Evolutionary conservation across 306 rosid species (phyloP).

Genomic region (Spatholobus suberectus): DNA sequence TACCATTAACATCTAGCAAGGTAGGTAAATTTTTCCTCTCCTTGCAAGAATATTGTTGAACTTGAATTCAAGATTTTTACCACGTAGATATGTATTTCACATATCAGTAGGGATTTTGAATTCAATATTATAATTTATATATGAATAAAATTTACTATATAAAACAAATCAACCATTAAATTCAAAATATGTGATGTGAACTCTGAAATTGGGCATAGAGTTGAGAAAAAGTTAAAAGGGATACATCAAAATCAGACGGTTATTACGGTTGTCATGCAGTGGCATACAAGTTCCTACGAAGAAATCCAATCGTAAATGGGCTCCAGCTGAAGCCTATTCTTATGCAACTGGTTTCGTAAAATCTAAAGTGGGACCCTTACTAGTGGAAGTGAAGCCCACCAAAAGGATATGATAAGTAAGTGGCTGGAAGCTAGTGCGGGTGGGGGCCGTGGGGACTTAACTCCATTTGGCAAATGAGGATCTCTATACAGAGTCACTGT

Average conservation of each 20-base stretch:
- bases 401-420: not conserved
- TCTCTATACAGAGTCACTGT: slow-evolving; percentile 31
- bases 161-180: slow-evolving; percentile 26
- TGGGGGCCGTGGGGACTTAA: slow-evolving; percentile 29
- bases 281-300: not conserved
- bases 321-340: slow-evolving; percentile 27
- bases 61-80: no score
- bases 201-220: not conserved
- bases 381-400: slow-evolving; percentile 47
- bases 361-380: slow-evolving; percentile 17
- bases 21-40: not conserved
- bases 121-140: not conserved
- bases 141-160: not conserved
- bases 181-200: not conserved
- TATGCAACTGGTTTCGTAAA: not conserved
- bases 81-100: no score
- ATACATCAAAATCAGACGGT: slow-evolving; percentile 31
- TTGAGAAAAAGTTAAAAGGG: not conserved
- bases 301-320: slow-evolving; percentile 35
- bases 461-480: slow-evolving; percentile 6
- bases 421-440: slow-evolving; percentile 28
- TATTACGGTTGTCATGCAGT: slow-evolving; percentile 33
- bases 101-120: slow-evolving; percentile 24
- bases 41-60: no score
- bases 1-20: slow-evolving; percentile 4